These are phyloP conservation scores for Bruguiera gymnorhiza DNA, from an alignment of 345 rosid species.

Conservation along the genomic window DNA sequence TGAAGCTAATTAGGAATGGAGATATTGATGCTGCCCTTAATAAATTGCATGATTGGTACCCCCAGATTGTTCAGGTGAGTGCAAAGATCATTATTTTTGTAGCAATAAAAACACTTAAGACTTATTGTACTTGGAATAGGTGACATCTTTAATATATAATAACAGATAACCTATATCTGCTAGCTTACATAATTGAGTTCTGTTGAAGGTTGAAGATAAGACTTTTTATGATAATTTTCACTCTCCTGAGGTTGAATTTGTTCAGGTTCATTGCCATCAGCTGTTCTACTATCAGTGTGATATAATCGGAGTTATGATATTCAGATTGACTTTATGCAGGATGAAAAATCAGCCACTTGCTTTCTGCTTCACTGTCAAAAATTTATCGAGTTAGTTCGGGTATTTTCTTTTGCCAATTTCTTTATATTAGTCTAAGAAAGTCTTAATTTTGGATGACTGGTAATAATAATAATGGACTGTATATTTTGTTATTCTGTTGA, in stretches of 20 bases:
- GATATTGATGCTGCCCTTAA: conserved; percentile 65
- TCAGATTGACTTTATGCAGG: conserved; percentile 48
- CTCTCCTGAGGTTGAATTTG: not conserved
- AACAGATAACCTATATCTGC: no score
- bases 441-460: no score
- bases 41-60: conserved; percentile 71
- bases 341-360: conserved; percentile 82
- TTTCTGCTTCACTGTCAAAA: conserved; percentile 88
- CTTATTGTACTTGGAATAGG: no score
- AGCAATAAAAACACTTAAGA: no score
- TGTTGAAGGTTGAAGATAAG: no score
- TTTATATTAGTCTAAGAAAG: no score
- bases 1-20: conserved; percentile 81
- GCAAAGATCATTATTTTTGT: not conserved
- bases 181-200: no score
- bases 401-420: conserved; percentile 26
- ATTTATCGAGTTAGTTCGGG: conserved; percentile 91
- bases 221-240: not conserved
- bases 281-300: not conserved
- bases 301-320: conserved; percentile 9
- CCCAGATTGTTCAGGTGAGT: conserved; percentile 76
- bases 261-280: not conserved
- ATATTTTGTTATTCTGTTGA: no score
- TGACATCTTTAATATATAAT: no score
- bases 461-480: no score